Evolutionary conservation across 108 stramenopile species (phyloP), one percentile per base, ranked within the genome.

Genomic region (Phaeodactylum tricornutum): DNA sequence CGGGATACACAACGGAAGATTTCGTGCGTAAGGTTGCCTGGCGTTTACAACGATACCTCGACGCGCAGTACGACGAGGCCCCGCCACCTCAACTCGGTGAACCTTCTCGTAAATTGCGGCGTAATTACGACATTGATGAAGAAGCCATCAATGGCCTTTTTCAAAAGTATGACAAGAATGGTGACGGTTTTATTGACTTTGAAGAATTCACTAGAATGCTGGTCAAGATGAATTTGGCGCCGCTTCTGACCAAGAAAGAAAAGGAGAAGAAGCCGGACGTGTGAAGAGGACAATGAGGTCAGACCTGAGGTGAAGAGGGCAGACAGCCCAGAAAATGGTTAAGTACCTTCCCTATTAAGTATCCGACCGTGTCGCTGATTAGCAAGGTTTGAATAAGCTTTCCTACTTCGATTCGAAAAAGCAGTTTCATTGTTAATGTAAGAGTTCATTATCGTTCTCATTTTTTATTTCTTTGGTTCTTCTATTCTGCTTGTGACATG

Each of bases 11-110:
- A 17, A 97, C 96, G 15, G 96, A 95, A 61, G 82, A 90, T 54
- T 97, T 94, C 51, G 67, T 95, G 57, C 75, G 59, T 47, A 93
- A 92, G 79, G 93, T 97, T 22, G 96, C 85, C 19, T 92, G 90
- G 88, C 67, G 92, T 29, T 65, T 95, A 35, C 57, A 76, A 20
- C 68, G 93, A 41, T 93, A 97, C 60, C 60, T 97, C 55, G 72
- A 55, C 19, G 44, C 55, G 51, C 79, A 91, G 53, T 49, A 56
- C 16, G 89, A 91, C 49, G 81, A 77, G 43, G 57, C 77, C 31
- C 72, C 80, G 23, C 87, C 90, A 28, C 84, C 87, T 23, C 68
- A 64, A 36, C 59, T 87, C 26, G 25, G 53, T 23, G 91, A 90
- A 50, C 87, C 89, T 8, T 63, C 69, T 55, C 77, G 87, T 58